phyloP scores from a whole-genome alignment of 2,329 filamentous ascomycete species.

The Penicillium sumatraense region DNA sequence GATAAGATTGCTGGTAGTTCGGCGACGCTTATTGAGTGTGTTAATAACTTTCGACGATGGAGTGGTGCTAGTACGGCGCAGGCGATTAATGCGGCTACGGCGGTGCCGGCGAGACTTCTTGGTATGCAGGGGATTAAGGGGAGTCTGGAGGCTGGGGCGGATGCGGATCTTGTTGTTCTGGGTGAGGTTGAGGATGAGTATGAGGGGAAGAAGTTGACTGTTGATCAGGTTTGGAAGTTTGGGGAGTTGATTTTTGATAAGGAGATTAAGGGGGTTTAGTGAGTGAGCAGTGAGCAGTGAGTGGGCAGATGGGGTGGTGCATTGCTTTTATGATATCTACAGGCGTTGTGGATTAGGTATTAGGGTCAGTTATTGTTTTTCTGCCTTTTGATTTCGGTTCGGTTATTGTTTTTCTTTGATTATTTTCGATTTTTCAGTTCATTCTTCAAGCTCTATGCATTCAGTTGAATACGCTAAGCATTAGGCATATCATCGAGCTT shows the following conservation, averaged over 20 bases:
- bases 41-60: slow-evolving; percentile 51
- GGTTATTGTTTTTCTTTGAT: not conserved
- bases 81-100: slow-evolving; percentile 46
- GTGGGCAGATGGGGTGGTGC: no score
- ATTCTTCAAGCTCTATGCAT: no score
- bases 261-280: slow-evolving; percentile 23
- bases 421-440: no score
- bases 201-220: slow-evolving; percentile 37
- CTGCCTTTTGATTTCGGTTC: not conserved
- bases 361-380: no score
- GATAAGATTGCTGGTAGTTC: slow-evolving; percentile 75
- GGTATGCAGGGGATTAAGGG: slow-evolving; percentile 46
- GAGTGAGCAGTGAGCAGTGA: no score
- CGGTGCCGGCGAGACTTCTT: slow-evolving; percentile 45
- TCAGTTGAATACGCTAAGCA: no score
- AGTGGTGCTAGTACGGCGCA: slow-evolving; percentile 44
- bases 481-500: no score
- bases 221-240: slow-evolving; percentile 51
- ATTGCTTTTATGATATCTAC: no score
- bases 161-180: slow-evolving; percentile 48
- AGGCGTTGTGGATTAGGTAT: no score
- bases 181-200: slow-evolving; percentile 38
- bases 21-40: slow-evolving; percentile 49
- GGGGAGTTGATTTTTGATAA: slow-evolving; percentile 46
- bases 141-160: slow-evolving; percentile 42